A percentile compares a stretch with the other conserved stretches of the same genome.
These are phyloP conservation scores for Paramecium sonneborni DNA, from an alignment of 73 alveolate species.

Conservation along the genomic window DNA sequence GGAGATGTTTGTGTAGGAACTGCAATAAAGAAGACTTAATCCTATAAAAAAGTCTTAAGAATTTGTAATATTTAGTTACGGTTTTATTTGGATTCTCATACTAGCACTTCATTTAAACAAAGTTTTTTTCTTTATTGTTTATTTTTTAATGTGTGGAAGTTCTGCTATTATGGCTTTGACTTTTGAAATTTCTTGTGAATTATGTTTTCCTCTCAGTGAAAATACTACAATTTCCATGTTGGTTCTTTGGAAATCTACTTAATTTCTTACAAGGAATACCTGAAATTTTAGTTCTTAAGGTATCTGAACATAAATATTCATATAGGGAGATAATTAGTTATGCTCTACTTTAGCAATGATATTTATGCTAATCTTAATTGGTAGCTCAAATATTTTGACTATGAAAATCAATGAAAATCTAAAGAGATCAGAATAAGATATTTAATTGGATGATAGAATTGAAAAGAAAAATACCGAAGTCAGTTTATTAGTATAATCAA, in stretches of 20 bases:
- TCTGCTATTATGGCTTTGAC: constrained; percentile 50
- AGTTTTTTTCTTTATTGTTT: constrained; percentile 20
- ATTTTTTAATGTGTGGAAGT: constrained; percentile 35
- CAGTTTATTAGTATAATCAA: neutral
- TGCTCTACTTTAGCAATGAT: neutral
- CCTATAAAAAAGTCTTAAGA: constrained; percentile 39
- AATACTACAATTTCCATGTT: constrained; percentile 33
- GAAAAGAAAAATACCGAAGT: constrained; percentile 14
- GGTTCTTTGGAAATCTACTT: constrained; percentile 32
- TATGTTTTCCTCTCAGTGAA: constrained; percentile 42
- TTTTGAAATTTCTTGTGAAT: constrained; percentile 44
- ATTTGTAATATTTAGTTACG: constrained; percentile 5
- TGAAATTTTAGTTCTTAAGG: constrained; percentile 17
- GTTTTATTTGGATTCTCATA: neutral
- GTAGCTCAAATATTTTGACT: neutral
- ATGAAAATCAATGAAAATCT: constrained; percentile 1
- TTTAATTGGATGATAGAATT: neutral
- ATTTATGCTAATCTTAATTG: neutral
- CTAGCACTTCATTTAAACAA: constrained; percentile 3
- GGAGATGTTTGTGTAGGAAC: constrained; percentile 57
- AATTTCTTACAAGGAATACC: constrained; percentile 45
- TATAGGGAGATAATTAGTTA: neutral
- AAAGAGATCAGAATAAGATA: neutral
- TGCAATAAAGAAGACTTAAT: constrained; percentile 28
- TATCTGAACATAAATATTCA: neutral